phyloP scores from a whole-genome alignment of 306 rosid species.

The Quercus variabilis region DNA sequence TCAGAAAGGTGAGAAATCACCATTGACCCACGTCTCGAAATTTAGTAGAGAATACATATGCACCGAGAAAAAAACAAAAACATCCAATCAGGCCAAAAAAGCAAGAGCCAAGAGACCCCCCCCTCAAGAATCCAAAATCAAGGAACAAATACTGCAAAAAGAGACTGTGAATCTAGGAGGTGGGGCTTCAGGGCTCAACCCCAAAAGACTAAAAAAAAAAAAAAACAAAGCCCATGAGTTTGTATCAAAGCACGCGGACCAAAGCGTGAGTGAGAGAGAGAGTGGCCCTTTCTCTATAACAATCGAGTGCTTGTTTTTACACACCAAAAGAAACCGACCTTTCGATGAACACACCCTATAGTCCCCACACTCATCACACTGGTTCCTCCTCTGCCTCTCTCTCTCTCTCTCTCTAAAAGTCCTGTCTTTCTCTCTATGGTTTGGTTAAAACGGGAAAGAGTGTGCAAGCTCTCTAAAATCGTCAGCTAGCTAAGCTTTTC shows the following conservation, averaged over 20 bases:
- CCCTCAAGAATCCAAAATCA: slow-evolving; percentile 26
- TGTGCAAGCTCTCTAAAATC: slow-evolving; percentile 51
- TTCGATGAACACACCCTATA: slow-evolving; percentile 43
- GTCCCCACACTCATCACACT: slow-evolving; percentile 38
- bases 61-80: slow-evolving; percentile 21
- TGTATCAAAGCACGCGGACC: slow-evolving; percentile 83
- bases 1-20: slow-evolving; percentile 2
- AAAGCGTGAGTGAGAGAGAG: slow-evolving; percentile 39
- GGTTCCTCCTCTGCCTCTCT: slow-evolving; percentile 11
- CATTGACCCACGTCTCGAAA: slow-evolving; percentile 19
- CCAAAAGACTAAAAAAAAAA: not conserved
- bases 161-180: slow-evolving; percentile 34
- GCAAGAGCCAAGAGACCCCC: slow-evolving; percentile 4
- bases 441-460: slow-evolving; percentile 39
- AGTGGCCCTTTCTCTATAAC: slow-evolving; percentile 15
- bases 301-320: slow-evolving; percentile 46
- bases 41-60: not conserved
- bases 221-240: slow-evolving; percentile 33
- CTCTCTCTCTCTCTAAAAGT: slow-evolving; percentile 10
- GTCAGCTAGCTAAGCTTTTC: not conserved
- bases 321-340: slow-evolving; percentile 72
- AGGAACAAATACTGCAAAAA: slow-evolving; percentile 75
- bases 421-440: slow-evolving; percentile 18
- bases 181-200: slow-evolving; percentile 40
- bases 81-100: slow-evolving; percentile 43